Conservation (phyloP, 345 rosid species). For the Aquilaria malaccensis region DNA sequence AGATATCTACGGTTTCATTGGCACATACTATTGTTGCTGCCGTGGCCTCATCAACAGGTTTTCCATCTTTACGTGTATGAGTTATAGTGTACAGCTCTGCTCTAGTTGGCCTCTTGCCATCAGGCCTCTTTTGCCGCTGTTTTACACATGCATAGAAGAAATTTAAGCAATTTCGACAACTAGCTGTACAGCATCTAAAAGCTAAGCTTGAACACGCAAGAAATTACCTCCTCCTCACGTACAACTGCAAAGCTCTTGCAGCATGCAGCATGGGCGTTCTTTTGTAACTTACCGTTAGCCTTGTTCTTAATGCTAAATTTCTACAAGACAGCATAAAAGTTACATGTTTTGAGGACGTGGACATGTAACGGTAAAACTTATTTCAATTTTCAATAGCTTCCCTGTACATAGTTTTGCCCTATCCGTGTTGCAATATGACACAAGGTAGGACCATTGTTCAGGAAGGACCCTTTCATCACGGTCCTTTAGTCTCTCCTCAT, state of each 20-base stretch:
- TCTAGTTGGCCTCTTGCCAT: constrained; percentile 24
- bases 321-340: constrained; percentile 7
- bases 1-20: background rate
- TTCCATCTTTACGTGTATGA: constrained; percentile 27
- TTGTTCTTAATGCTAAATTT: constrained; percentile 12
- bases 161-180: background rate
- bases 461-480: constrained; percentile 19
- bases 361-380: background rate
- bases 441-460: constrained; percentile 25
- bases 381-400: background rate
- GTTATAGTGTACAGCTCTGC: constrained; percentile 27
- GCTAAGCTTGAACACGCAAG: background rate
- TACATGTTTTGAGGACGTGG: background rate
- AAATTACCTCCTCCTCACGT: constrained; percentile 31
- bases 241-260: constrained; percentile 27
- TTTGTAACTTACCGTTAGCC: constrained; percentile 23
- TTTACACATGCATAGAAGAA: background rate
- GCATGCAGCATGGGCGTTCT: constrained; percentile 17
- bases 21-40: constrained; percentile 22
- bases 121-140: constrained; percentile 22
- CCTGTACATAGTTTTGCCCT: constrained; percentile 18
- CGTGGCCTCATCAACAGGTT: constrained; percentile 19
- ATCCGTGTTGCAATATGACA: constrained; percentile 24
- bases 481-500: constrained; percentile 27
- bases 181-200: background rate